A percentile compares a stretch with the other conserved stretches of the same genome.
Evolutionary conservation across 2,329 filamentous ascomycete genomes (phyloP).

Genomic region (Aspergillus ibericus): DNA sequence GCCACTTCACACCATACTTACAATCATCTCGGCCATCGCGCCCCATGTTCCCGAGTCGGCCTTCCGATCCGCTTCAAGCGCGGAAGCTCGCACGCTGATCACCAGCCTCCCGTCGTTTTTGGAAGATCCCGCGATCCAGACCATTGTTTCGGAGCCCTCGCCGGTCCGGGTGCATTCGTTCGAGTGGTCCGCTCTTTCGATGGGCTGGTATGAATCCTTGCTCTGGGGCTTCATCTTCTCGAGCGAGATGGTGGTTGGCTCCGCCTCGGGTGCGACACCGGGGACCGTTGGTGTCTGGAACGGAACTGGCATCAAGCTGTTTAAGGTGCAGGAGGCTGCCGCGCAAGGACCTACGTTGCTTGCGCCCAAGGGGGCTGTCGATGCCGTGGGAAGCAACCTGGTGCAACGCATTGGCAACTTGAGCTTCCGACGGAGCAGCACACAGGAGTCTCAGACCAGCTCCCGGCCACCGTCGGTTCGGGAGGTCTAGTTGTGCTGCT

Average conservation of each 20-base stretch:
- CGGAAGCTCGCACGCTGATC: constrained; percentile 44
- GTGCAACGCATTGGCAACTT: constrained; percentile 82
- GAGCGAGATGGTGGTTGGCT: constrained; percentile 72
- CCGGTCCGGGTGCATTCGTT: constrained; percentile 81
- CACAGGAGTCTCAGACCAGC: constrained; percentile 33
- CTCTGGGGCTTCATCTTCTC: constrained; percentile 93
- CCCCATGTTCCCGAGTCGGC: constrained; percentile 52
- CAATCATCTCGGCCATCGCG: constrained; percentile 65
- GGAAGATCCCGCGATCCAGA: constrained; percentile 61
- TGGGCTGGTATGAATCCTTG: constrained; percentile 95
- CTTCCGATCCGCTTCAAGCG: constrained; percentile 41
- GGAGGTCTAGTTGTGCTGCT: constrained; percentile 30
- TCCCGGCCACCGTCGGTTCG: constrained; percentile 34
- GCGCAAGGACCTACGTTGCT: constrained; percentile 77
- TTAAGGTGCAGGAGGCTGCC: constrained; percentile 83
- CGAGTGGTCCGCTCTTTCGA: constrained; percentile 84
- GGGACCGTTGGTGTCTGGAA: constrained; percentile 94
- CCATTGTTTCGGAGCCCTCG: constrained; percentile 67
- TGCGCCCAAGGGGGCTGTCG: constrained; percentile 84
- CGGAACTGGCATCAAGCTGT: constrained; percentile 81
- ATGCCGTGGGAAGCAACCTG: constrained; percentile 87
- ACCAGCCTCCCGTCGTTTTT: constrained; percentile 45
- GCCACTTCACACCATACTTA: constrained; percentile 82
- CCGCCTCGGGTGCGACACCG: constrained; percentile 56
- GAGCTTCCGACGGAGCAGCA: constrained; percentile 55